Base-by-base conservation (phyloP, 306 rosid genomes). In the Hippophae tibetana region DNA sequence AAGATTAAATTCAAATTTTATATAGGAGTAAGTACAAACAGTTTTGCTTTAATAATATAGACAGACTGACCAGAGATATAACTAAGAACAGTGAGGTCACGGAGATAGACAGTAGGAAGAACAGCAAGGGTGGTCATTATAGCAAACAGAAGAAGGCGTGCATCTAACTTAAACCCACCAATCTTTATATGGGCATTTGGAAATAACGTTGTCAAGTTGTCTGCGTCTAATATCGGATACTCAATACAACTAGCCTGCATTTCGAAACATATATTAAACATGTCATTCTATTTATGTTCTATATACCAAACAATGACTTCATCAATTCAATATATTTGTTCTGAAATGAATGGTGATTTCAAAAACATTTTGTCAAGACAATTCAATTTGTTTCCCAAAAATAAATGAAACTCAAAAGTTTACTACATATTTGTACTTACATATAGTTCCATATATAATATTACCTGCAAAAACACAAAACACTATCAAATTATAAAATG, bases 41-140 rank as follows among this genome's bases (percentile, higher is more conserved):
- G 38, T 31, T 31, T 31, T 31, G 38, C 38, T 31, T 31, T 31
- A 31, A 31, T 31, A 31, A 31, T 31, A 31, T 31, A 38, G 54
- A 47, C 54, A 0, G 55, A 57, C 74, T 59, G 62, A 92, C 98
- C 98, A 52, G 98, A 93, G 64, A 93, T 86, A 69, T 86, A 93
- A 69, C 99, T 93, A 56, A 93, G 90, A 70, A 93, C 59, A 43
- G 90, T 88, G 45, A 93, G 85, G 76, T 93, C 99, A 2, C 95
- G 90, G 45, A 93, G 99, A 86, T 83, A 82, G 68, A 86, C 95
- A 1, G 99, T 93, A 10, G 99, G 99, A 78, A 93, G 97, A 84
- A 93, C 95, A 54, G 97, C 97, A 56, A 93, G 71, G 76, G 99
- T 55, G 56, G 99, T 66, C 52, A 79, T 10, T 47, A 88, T 53